Conservation (phyloP, 2,329 filamentous ascomycete genomes). For the Trichoderma sp. region DNA sequence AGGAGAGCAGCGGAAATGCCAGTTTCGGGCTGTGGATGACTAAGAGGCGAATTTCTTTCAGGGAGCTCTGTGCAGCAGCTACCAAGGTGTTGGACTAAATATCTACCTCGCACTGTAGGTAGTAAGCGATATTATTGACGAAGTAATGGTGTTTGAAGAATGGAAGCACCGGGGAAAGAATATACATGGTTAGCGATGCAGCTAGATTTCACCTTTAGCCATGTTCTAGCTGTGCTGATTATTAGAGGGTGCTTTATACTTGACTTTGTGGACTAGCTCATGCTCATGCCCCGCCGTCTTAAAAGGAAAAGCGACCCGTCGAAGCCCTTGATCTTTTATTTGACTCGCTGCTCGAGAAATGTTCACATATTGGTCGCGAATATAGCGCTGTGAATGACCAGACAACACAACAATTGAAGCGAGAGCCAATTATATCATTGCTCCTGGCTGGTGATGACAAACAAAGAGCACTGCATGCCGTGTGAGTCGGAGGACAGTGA, state of each 20-base stretch:
- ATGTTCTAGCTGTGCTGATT: neutral
- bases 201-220: neutral
- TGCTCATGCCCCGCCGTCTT: neutral
- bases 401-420: neutral
- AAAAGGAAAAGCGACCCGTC: neutral
- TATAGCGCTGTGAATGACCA: neutral
- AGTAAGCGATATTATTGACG: neutral
- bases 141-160: neutral
- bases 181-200: neutral
- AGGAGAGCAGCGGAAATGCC: slow-evolving; percentile 11
- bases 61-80: neutral
- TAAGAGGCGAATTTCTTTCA: neutral
- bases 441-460: neutral
- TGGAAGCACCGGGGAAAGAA: neutral
- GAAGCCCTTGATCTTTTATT: neutral
- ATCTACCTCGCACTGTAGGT: no score
- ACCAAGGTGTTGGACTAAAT: neutral
- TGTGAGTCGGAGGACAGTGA: neutral
- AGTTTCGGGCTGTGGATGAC: neutral
- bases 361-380: neutral
- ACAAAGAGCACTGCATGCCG: neutral
- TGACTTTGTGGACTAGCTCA: neutral
- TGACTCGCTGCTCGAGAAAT: neutral
- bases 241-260: neutral
- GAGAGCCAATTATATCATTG: neutral